Base-by-base conservation (phyloP, 2,329 filamentous ascomycete genomes). In the Cercospora janseana region DNA sequence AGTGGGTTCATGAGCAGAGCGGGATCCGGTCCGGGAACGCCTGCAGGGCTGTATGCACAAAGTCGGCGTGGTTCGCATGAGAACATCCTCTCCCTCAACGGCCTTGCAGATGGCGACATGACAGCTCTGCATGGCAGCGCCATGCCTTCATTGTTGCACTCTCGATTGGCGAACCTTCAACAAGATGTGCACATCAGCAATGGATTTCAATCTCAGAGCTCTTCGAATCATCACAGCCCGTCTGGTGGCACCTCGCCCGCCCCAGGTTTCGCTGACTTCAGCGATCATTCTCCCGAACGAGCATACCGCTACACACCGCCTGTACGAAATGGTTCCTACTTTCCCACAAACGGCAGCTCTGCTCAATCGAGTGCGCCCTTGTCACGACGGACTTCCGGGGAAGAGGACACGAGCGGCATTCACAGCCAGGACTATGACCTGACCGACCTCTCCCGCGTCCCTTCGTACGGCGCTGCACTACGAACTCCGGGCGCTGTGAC, bases 51-150 rank as follows among this genome's bases (percentile, higher is more conserved):
- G 60, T 83, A 83, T 61, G 79, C 87, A 2, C 76, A 79, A 32
- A 82, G 79, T 46, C 83, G 89, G 49, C 80, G 85, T 38, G 85
- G 86, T 4, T 97, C 92, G 0, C 74, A 79, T 7, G 93, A 97
- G 62, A 92, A 96, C 64, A 75, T 97, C 18, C 75, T 80, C 40
- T 80, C 77, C 3, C 72, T 82, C 65, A 73, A 79, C 40, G 72
- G 71, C 5, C 63, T 77, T 20, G 72, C 73, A 4, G 45, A 76
- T 78, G 49, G 79, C 75, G 15, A 73, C 68, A 76, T 15, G 12
- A 69, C 49, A 61, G 38, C 52, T 60, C 32, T 66, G 60, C 53
- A 70, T 65, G 69, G 67, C 24, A 73, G 72, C 34, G 70, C 71
- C 69, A 70, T 85, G 69, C 70, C 84, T 69, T 71, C 70, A n/a